Evolutionary conservation across 2,329 filamentous ascomycete genomes (phyloP), one percentile per base, ranked within the genome.

Genomic region (Oidium heveae): DNA sequence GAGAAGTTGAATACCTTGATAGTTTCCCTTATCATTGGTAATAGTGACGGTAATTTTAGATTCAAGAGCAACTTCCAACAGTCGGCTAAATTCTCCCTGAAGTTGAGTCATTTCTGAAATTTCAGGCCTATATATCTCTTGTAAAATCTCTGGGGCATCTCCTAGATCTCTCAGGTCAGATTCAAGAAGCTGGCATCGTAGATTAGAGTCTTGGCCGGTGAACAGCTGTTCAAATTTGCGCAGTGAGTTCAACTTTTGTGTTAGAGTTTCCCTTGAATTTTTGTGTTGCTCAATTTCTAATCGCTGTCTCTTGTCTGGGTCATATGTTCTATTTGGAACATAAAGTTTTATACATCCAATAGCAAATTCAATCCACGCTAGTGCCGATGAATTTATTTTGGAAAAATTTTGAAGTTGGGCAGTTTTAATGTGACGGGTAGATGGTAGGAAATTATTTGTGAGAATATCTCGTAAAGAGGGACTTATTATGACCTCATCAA

Each of bases 251-350:
- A 86, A 71, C 56, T 78, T 79, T 6, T 68, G 63, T 13, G 71
- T 65, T 1, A 94, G 67, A 10, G 73, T 69, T 2, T 65, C 59
- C 70, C 18, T 70, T 64, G 73, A 22, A 76, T 69, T 54, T 7
- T n/a, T 24, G 32, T 73, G 66, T 20, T 77, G 75, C 60, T 86
- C 80, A 18, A 33, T 28, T 53, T 55, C 54, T 44, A 94, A 74
- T 53, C 75, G 71, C 5, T 77, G 75, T 53, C 75, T 71, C 56
- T 80, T 70, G 56, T 80, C 76, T 1, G 91, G 91, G 65, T 98
- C 91, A 62, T 89, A 91, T 3, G 84, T 75, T 59, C 82, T 80
- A 65, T 94, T 82, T 0, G 93, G 88, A 2, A 96, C 79, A 63
- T 89, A 95, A 2, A 95, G 72, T 58, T 76, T 76, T 51, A 96